Base-by-base conservation (phyloP, 2,329 filamentous ascomycete species). In the Aspergillus caelatus region DNA sequence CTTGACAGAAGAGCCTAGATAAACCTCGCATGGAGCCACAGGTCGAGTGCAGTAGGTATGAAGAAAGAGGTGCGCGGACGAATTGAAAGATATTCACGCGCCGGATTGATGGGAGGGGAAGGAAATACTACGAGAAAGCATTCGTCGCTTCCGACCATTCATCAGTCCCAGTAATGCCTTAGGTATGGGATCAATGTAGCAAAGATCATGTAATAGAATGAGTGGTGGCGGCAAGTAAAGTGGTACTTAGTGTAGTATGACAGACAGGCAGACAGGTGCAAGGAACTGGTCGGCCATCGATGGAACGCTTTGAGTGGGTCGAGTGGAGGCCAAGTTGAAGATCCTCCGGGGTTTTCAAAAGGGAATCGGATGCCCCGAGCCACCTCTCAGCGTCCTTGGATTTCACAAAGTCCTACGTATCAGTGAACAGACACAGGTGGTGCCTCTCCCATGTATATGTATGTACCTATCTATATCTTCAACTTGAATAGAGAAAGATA, bases 311-410 rank as follows among this genome's bases (percentile, higher is more conserved):
- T 41, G 46, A 63, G 68, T 69, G 68, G 68, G 68, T 68, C 68
- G 52, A 55, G 63, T 68, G 63, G 62, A 65, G 65, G 65, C 58
- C 63, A 65, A 64, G 57, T 62, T 58, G 68, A 69, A 63, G 68
- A 70, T 70, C 68, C 67, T 70, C 68, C 66, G 62, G 67, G 67
- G 62, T 66, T 63, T 54, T 67, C 58, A 66, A 55, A 60, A 50
- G 54, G 60, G 62, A 63, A 62, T 55, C 34, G 52, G 39, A 55
- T 62, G 62, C 53, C 60, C 61, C 60, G 61, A 26, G 60, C 43
- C 60, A 57, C 64, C 60, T 62, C 34, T 56, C 45, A 61, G 32
- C 46, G 23, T 53, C 34, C 41, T 60, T 32, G 50, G 36, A 54
- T 45, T 32, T 52, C 48, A 32, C 10, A 10, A 34, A 10, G 8